Evolutionary conservation across 192 early-diverging fungal species (phyloP), one percentile per base, ranked within the genome.

Genomic region (Dissophora ornata): DNA sequence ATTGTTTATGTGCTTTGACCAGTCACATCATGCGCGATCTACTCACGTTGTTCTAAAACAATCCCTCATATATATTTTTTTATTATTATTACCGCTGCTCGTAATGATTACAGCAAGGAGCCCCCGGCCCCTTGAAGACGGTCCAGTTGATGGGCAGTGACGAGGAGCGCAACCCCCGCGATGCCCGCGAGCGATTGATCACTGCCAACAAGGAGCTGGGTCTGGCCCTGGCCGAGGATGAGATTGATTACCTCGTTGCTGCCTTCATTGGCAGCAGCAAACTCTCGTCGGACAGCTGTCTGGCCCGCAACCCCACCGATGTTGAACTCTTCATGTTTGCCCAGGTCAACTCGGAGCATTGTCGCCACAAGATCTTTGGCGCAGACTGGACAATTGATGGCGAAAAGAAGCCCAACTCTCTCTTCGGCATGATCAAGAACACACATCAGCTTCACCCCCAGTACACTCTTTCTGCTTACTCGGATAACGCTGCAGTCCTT

Each of bases 321-420:
- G 94, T 94, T 1, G 97, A 99, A 85, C 86, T 99, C 38, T 96
- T 99, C 87, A 99, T 99, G 98, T 99, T 99, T 92, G 97, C 97
- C 38, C 98, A 99, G 80, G 98, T 99, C 69, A 99, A 99, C 84
- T 98, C 96, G 45, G 98, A 99, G 85, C 98, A 99, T 84, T 99
- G 98, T 83, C 88, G 98, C 16, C 98, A 99, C 92, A 99, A 99
- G 87, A 98, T 99, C 71, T 99, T 99, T 88, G 83, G 92, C 59
- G 98, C 97, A n/a, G 83, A 90, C 42, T 99, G 98, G 98, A 96
- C 92, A 11, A 95, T 99, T 54, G 97, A 99, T 79, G 93, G 94
- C 18, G 69, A 88, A 54, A 83, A 89, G 22, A 86, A 89, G 80
- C 84, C 86, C 44, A 73, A 87, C 32, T 98, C 97, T 18, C 88